Base-by-base conservation (phyloP, 2,329 filamentous ascomycete species). In the Aureobasidium namibiae region DNA sequence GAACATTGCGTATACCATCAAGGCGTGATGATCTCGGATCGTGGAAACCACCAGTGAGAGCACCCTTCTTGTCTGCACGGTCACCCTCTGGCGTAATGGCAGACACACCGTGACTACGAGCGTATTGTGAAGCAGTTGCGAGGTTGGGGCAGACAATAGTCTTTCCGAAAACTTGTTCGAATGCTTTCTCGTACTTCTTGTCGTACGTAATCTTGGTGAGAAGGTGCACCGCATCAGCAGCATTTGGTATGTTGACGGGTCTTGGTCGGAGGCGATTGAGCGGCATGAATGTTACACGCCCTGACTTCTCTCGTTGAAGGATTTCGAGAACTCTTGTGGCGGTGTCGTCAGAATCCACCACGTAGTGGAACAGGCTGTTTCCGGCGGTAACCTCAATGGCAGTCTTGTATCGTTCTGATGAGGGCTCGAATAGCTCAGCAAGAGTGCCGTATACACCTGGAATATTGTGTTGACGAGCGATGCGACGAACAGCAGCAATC, bases 61-160 rank as follows among this genome's bases (percentile, higher is more conserved):
- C 92, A 74, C 94, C 94, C 66, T 92, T 88, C 76, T 95, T 96
- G 75, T 96, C 95, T 1, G 91, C 92, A 33, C 90, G 90, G 73
- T 97, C 92, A 72, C 94, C 94, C 60, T 97, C 92, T 3, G 90
- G 88, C 0, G 94, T 99, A 65, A 99, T 96, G 34, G 90, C 92
- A 67, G 91, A 91, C 24, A 97, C 86, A 18, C 89, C 89, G 67
- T 97, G 92, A 67, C 89, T 95, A 67, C 92, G 85, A 23, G 94
- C 90, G 70, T 96, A 96, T 69, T 96, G 91, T 13, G 88, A 84
- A 49, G 92, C 94, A 61, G 96, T 84, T 50, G 89, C 84, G 63
- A 99, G 77, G 65, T 90, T 95, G 2, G 92, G 92, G 65, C 94
- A 97, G 59, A 99, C 88, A 56, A 99, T 90, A 0, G 90, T 94